phyloP scores from a whole-genome alignment of 495 filamentous ascomycete species.

The Articulospora tetracladia region DNA sequence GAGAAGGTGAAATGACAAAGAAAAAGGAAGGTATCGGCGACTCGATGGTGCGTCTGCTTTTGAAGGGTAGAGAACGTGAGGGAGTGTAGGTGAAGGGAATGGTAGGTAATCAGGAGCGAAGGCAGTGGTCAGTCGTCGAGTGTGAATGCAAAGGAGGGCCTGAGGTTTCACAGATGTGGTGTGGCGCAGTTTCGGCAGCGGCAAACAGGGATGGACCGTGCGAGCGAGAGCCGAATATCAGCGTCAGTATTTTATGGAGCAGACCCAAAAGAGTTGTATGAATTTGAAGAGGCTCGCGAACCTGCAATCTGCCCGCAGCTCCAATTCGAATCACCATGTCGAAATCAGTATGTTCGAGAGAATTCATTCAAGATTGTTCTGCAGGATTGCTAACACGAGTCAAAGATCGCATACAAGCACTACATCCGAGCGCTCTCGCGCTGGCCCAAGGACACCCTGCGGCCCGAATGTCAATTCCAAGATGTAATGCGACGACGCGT shows the following conservation, averaged over 20 bases:
- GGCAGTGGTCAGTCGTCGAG: slow-evolving; percentile 1
- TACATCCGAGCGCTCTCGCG: slow-evolving; percentile 65
- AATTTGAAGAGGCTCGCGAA: not conserved
- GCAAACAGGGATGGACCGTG: no score
- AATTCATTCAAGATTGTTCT: slow-evolving; percentile 22
- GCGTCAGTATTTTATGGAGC: not conserved
- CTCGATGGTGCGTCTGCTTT: slow-evolving; percentile 15
- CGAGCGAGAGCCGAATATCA: not conserved
- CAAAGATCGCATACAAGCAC: slow-evolving; percentile 42
- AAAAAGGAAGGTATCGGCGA: slow-evolving; percentile 20
- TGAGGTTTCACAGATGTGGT: not conserved
- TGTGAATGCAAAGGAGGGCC: not conserved
- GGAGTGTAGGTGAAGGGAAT: not conserved
- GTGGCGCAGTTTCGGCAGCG: not conserved
- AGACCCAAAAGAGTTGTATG: no score
- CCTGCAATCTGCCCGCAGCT: not conserved
- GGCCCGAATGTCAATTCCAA: slow-evolving; percentile 74
- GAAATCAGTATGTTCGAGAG: slow-evolving; percentile 3
- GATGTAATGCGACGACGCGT: slow-evolving; percentile 62
- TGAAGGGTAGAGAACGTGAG: slow-evolving; percentile 18
- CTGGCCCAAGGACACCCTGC: slow-evolving; percentile 77
- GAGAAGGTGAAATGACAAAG: slow-evolving; percentile 16
- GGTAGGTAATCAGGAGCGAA: not conserved
- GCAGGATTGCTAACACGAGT: not conserved
- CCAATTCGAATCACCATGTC: not conserved